Conservation (phyloP, 2,329 filamentous ascomycete species). For the Claviceps monticola region DNA sequence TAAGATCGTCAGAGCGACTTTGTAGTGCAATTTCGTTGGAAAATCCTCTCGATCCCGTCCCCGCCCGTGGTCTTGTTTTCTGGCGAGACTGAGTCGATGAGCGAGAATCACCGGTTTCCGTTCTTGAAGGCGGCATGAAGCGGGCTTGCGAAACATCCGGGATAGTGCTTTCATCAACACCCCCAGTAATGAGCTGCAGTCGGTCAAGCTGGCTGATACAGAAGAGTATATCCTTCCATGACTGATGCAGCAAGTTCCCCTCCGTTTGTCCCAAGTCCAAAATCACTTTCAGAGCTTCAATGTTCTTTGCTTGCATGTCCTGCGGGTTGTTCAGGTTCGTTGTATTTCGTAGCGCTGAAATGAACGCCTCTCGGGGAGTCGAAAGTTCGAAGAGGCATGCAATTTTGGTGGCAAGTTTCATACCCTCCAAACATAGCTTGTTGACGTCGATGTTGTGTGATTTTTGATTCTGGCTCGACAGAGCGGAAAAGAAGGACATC, state of each 20-base stretch:
- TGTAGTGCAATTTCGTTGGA: conserved; percentile 77
- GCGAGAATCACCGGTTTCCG: conserved; percentile 41
- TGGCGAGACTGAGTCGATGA: conserved; percentile 50
- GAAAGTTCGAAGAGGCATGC: conserved; percentile 87
- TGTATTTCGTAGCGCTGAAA: conserved; percentile 81
- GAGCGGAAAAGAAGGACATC: conserved; percentile 96
- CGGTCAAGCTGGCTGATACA: conserved; percentile 93
- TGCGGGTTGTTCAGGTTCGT: conserved; percentile 93
- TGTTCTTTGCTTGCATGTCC: conserved; percentile 90
- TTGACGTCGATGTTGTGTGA: conserved; percentile 87
- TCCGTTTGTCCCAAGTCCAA: conserved; percentile 88
- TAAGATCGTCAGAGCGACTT: conserved; percentile 81
- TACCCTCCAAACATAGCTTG: conserved; percentile 83
- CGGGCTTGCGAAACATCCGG: conserved; percentile 83
- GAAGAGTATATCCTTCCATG: conserved; percentile 91
- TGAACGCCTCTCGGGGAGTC: conserved; percentile 88
- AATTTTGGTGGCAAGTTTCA: conserved; percentile 86
- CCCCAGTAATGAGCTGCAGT: conserved; percentile 85
- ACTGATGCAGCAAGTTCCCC: conserved; percentile 75
- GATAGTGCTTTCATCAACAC: conserved; percentile 82
- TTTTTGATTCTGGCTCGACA: conserved; percentile 88
- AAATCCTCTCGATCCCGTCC: conserved; percentile 49
- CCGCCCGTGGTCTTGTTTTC: conserved; percentile 34
- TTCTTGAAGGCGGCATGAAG: conserved; percentile 47
- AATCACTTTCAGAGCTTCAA: conserved; percentile 83